Conservation (phyloP, 2,329 filamentous ascomycete genomes). For the Neonectria magnoliae region DNA sequence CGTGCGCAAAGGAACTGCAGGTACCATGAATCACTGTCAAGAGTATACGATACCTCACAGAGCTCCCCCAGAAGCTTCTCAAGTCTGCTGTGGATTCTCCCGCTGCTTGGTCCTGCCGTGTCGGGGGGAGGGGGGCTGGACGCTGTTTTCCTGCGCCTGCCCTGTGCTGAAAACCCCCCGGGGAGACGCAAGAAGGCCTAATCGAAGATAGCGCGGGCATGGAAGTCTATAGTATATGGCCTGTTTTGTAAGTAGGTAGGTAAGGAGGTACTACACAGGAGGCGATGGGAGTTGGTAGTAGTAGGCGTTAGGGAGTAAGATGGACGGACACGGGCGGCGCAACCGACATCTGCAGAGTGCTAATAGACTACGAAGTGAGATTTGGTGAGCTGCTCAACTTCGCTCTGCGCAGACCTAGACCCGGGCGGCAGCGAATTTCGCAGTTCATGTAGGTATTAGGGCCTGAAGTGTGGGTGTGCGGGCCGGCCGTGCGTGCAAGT, state of each 20-base stretch:
- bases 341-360: not conserved
- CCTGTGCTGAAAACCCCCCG: constrained; percentile 13
- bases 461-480: constrained; percentile 43
- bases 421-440: constrained; percentile 34
- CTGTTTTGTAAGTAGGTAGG: not conserved
- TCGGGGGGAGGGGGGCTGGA: constrained; percentile 5
- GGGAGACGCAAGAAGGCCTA: constrained; percentile 12
- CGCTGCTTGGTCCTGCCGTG: constrained; percentile 28
- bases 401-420: constrained; percentile 4
- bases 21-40: constrained; percentile 5
- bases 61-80: constrained; percentile 22
- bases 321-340: not conserved
- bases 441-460: constrained; percentile 43
- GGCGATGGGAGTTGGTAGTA: not conserved
- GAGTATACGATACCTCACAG: constrained; percentile 7
- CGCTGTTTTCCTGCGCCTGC: constrained; percentile 16
- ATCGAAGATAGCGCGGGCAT: not conserved
- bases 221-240: not conserved
- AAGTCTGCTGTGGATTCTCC: constrained; percentile 21
- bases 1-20: not conserved
- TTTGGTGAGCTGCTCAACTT: not conserved
- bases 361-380: not conserved
- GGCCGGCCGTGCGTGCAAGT: constrained; percentile 33
- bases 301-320: not conserved
- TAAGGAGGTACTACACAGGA: not conserved